These are phyloP conservation scores for Medicago lupulina DNA, from an alignment of 306 rosid species.

Conservation along the genomic window DNA sequence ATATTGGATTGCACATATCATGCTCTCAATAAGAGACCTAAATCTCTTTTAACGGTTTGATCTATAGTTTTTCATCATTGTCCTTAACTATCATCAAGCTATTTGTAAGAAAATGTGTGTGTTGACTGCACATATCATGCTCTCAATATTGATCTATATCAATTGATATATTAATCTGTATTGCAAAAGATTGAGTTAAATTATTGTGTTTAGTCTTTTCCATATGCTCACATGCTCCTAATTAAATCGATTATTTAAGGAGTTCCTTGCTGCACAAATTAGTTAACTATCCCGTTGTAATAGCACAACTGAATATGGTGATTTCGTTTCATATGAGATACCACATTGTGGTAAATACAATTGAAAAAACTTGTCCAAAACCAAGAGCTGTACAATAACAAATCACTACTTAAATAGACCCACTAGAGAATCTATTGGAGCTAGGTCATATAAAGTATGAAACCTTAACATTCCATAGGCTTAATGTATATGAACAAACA, in stretches of 20 bases:
- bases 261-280: slow-evolving; percentile 1
- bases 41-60: background rate
- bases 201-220: slow-evolving; percentile 5
- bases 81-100: background rate
- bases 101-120: background rate
- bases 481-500: slow-evolving; percentile 27
- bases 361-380: slow-evolving; percentile 27
- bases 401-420: background rate
- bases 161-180: background rate
- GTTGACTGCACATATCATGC: background rate
- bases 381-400: slow-evolving; percentile 13
- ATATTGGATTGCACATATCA: background rate
- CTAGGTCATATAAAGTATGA: slow-evolving; percentile 31
- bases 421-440: too few species aligned
- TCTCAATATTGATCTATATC: background rate
- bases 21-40: too few species aligned
- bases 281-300: slow-evolving; percentile 13
- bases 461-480: slow-evolving; percentile 18
- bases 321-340: slow-evolving; percentile 22
- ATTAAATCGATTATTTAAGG: slow-evolving; percentile 1
- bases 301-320: slow-evolving; percentile 4
- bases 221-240: background rate
- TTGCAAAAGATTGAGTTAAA: background rate
- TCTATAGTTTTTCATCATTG: background rate
- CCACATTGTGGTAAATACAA: slow-evolving; percentile 6